A percentile compares a stretch with the other conserved stretches of the same genome.
Evolutionary conservation across 2,329 filamentous ascomycete species (phyloP).

Genomic region (Arthrobotrys sinensis): DNA sequence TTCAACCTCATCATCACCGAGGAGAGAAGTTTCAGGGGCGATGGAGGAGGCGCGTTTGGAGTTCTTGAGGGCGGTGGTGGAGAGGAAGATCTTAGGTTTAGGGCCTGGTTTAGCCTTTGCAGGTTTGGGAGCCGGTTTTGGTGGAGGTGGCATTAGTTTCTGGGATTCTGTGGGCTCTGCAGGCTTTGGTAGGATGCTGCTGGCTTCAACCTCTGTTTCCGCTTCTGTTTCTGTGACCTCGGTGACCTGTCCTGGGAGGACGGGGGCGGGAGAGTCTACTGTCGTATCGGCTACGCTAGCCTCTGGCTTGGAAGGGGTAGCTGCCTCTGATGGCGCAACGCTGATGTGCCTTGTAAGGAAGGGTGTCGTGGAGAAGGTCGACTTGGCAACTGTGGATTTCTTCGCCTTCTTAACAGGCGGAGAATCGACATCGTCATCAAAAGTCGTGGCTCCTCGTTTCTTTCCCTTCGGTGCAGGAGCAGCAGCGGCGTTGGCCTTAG

Average conservation of each 20-base stretch:
- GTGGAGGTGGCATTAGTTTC: constrained; percentile 62
- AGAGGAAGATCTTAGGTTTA: constrained; percentile 69
- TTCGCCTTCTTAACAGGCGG: constrained; percentile 62
- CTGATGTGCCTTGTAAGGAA: constrained; percentile 84
- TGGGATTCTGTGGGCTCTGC: constrained; percentile 61
- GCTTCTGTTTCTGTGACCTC: constrained; percentile 59
- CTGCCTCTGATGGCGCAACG: constrained; percentile 69
- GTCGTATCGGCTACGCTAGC: constrained; percentile 5
- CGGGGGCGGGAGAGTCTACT: constrained; percentile 41
- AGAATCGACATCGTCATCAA: constrained; percentile 62
- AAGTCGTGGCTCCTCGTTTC: constrained; percentile 60
- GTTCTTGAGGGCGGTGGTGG: constrained; percentile 70
- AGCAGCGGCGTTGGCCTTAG: constrained; percentile 48
- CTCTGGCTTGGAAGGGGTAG: constrained; percentile 54
- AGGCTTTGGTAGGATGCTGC: constrained; percentile 47
- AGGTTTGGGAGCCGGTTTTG: constrained; percentile 50
- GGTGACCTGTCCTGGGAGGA: constrained; percentile 28
- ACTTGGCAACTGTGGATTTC: constrained; percentile 81
- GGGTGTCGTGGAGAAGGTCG: constrained; percentile 91
- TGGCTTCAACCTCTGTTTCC: constrained; percentile 49
- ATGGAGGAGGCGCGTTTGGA: constrained; percentile 67
- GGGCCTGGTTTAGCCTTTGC: constrained; percentile 59
- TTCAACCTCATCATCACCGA: constrained; percentile 67
- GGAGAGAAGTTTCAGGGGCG: constrained; percentile 61
- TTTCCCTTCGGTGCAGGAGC: constrained; percentile 51